Base-by-base conservation (phyloP, 768 basidiomycete genomes). In the Lactarius hengduanensis region DNA sequence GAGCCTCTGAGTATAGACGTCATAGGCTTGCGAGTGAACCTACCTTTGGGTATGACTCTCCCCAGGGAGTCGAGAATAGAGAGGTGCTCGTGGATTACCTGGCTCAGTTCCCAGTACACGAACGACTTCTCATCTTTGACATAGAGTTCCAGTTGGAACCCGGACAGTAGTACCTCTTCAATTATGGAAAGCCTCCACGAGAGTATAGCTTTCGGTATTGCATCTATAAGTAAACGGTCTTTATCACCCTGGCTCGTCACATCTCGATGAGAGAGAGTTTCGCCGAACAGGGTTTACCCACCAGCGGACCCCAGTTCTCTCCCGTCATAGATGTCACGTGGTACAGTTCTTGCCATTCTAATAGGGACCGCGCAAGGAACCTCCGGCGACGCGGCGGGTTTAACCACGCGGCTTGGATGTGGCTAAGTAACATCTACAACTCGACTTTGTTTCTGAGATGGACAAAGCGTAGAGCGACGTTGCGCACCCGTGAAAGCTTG, bases 61-160 rank as follows among this genome's bases (percentile, higher is more conserved):
- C 82, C 57, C 54, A 90, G 62, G 18, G 76, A 73, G 61, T 90
- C 85, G 62, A 90, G 74, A 65, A 78, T 82, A 3, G 76, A 74
- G 10, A 90, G 71, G 69, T 91, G 86, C 28, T 75, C 75, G 22
- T 87, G 84, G 1, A 88, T 76, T 3, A 92, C 81, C 54, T 82
- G 80, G 3, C 82, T 73, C 6, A 80, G 77, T 71, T 90, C 90
- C 88, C 90, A 92, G 75, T 93, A 92, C 2, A 91, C 88, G 67
- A 91, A 84, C 0, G 88, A 79, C 40, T 79, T 83, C 72, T 94
- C 92, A 53, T 89, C 83, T 0, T 80, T 74, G 26, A 84, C 79
- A 71, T 92, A 91, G 8, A 94, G 74, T 55, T 90, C 88, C 26
- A 92, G 75, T 74, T 93, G 90, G 68, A 91, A 89, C 2, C 90